Percentiles rank a stretch among this genome's conserved stretches.
Conservation (phyloP, 2,329 filamentous ascomycete species). For the Penicillium sp. region DNA sequence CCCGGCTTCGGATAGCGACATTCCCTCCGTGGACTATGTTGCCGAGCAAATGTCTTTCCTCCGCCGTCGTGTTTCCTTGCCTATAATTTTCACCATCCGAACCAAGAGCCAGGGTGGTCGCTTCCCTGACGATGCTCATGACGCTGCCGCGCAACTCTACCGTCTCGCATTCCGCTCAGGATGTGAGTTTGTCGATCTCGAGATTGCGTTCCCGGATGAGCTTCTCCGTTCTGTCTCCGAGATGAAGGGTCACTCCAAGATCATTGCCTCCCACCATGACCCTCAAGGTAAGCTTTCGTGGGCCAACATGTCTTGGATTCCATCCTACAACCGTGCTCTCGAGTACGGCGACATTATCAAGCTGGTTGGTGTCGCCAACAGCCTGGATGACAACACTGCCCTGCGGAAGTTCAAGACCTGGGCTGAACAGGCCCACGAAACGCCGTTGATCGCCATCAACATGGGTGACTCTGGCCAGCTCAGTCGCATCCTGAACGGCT, state of each 20-base stretch:
- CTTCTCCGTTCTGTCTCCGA: slow-evolving; percentile 71
- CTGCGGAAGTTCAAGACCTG: slow-evolving; percentile 79
- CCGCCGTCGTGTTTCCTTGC: slow-evolving; percentile 71
- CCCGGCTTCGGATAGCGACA: slow-evolving; percentile 59
- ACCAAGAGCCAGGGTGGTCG: slow-evolving; percentile 84
- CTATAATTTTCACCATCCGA: slow-evolving; percentile 90
- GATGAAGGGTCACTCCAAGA: slow-evolving; percentile 72
- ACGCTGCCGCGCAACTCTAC: slow-evolving; percentile 77
- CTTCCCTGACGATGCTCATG: slow-evolving; percentile 76
- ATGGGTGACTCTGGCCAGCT: slow-evolving; percentile 89
- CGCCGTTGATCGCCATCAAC: slow-evolving; percentile 92
- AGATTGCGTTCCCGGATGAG: slow-evolving; percentile 82
- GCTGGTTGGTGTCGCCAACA: slow-evolving; percentile 79
- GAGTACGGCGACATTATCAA: slow-evolving; percentile 94
- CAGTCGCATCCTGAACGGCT: slow-evolving; percentile 85
- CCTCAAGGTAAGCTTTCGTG: slow-evolving; percentile 78
- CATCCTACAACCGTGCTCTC: slow-evolving; percentile 85
- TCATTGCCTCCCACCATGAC: slow-evolving; percentile 97
- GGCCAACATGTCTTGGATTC: slow-evolving; percentile 90
- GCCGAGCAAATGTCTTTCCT: slow-evolving; percentile 80
- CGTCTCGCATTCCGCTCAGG: slow-evolving; percentile 78
- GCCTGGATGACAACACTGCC: slow-evolving; percentile 82
- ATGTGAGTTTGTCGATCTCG: slow-evolving; percentile 90
- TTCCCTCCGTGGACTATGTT: slow-evolving; percentile 74
- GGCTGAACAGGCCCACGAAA: slow-evolving; percentile 72